phyloP scores from a whole-genome alignment of 176 grass and related monocot genomes.

The Lolium multiflorum region DNA sequence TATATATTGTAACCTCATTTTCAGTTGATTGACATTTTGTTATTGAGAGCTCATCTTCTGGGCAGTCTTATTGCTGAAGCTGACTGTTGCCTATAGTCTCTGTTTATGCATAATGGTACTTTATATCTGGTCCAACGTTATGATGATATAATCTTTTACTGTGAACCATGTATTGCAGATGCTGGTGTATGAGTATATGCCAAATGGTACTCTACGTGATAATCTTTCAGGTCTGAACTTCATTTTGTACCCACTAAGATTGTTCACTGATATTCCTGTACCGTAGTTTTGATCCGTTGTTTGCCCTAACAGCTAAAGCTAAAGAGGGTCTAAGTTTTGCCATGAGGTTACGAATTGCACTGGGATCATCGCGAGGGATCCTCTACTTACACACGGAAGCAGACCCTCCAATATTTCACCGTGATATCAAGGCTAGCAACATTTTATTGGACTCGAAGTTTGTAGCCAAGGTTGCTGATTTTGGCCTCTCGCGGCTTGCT shows the following conservation, averaged over 20 bases:
- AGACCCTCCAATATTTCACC: slow-evolving; percentile 15
- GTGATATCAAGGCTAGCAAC: slow-evolving; percentile 20
- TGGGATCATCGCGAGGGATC: slow-evolving; percentile 68
- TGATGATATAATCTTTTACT: slow-evolving; percentile 30
- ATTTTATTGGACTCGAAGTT: slow-evolving; percentile 55
- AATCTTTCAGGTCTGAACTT: slow-evolving; percentile 67
- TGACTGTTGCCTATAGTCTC: not conserved
- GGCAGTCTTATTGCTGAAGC: not conserved
- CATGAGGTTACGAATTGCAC: slow-evolving; percentile 71
- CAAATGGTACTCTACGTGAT: slow-evolving; percentile 76
- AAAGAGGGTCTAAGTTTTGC: slow-evolving; percentile 66
- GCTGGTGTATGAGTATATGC: slow-evolving; percentile 87
- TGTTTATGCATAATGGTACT: not conserved
- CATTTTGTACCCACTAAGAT: slow-evolving; percentile 10
- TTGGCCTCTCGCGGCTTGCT: slow-evolving; percentile 72
- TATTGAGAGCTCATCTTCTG: not conserved
- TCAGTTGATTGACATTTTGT: not conserved
- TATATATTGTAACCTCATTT: slow-evolving; percentile 29
- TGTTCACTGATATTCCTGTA: no score
- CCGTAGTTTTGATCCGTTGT: no score
- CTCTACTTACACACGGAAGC: slow-evolving; percentile 40
- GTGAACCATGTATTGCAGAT: slow-evolving; percentile 59
- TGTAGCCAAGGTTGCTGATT: slow-evolving; percentile 80
- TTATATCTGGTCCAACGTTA: slow-evolving; percentile 15
- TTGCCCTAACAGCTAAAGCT: slow-evolving; percentile 47